These are phyloP conservation scores for Penicillium pulvis DNA, from an alignment of 495 filamentous ascomycete species.

Conservation along the genomic window DNA sequence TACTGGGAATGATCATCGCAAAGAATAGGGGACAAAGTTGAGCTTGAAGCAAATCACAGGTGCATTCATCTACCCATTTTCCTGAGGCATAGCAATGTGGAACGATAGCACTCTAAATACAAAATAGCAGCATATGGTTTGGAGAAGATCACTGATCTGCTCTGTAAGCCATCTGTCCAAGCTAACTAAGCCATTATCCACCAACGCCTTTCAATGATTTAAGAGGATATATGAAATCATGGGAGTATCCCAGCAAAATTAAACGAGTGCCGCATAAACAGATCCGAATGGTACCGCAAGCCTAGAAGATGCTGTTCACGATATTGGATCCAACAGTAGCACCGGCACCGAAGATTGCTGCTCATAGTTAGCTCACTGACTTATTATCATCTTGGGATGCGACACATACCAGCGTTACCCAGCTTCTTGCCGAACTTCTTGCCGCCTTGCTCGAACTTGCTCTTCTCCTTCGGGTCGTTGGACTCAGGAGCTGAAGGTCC, in stretches of 20 bases:
- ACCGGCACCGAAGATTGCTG: conserved; percentile 77
- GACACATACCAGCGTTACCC: conserved; percentile 54
- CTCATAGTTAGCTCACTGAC: conserved; percentile 12
- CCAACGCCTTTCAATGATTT: conserved; percentile 1
- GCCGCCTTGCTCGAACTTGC: conserved; percentile 55
- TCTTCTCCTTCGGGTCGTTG: conserved; percentile 35
- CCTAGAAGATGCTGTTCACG: conserved; percentile 88
- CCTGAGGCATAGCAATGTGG: background rate
- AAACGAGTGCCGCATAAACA: background rate
- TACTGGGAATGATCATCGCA: no score
- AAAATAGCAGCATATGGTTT: background rate
- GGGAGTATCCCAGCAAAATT: background rate
- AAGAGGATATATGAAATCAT: conserved; percentile 5
- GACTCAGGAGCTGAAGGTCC: conserved; percentile 30
- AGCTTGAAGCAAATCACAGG: no score
- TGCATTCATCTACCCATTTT: no score
- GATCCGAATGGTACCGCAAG: background rate
- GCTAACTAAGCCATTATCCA: background rate
- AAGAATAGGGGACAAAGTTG: no score
- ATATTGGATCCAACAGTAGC: conserved; percentile 90
- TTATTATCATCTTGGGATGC: background rate
- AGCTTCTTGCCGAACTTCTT: conserved; percentile 62
- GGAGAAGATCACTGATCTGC: background rate
- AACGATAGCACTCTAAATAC: background rate
- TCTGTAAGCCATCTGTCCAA: background rate